Conservation (phyloP, 306 rosid genomes). For the Cyamopsis tetragonoloba region DNA sequence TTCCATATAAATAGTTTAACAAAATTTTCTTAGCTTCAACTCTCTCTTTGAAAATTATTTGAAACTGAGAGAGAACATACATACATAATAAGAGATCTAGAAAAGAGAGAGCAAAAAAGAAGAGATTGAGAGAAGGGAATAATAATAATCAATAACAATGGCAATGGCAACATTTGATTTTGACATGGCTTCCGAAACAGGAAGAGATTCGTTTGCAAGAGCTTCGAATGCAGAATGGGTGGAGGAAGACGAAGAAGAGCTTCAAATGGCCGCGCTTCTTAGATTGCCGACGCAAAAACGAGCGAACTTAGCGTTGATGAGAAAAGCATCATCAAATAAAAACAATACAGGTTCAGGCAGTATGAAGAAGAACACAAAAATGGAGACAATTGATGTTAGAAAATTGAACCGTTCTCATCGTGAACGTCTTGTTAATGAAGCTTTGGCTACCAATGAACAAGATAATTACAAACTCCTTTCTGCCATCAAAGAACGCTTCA, state of each 20-base stretch:
- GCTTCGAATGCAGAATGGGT: conserved; percentile 69
- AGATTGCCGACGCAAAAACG: conserved; percentile 51
- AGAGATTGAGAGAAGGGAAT: too few relatives aligned
- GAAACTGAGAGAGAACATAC: too few relatives aligned
- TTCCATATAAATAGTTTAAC: too few relatives aligned
- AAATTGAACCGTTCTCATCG: conserved; percentile 51
- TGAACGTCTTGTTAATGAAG: conserved; percentile 57
- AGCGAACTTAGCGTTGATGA: conserved; percentile 41
- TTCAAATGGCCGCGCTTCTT: conserved; percentile 63
- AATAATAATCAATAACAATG: too few relatives aligned
- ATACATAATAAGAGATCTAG: too few relatives aligned
- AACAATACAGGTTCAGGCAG: not conserved
- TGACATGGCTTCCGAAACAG: conserved; percentile 6
- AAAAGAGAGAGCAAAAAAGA: not conserved
- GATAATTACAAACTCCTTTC: conserved; percentile 64
- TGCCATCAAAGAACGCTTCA: conserved; percentile 66
- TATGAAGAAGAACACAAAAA: not conserved
- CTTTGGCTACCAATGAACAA: conserved; percentile 72
- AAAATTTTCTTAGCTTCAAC: too few relatives aligned
- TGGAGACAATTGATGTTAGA: conserved; percentile 53
- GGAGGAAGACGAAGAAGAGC: conserved; percentile 65
- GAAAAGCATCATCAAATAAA: not conserved
- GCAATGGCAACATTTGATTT: conserved; percentile 60
- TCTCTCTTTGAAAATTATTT: too few relatives aligned
- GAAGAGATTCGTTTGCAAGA: conserved; percentile 34